Conservation (phyloP, 2,329 filamentous ascomycete genomes). For the Pseudogymnoascus sp. region DNA sequence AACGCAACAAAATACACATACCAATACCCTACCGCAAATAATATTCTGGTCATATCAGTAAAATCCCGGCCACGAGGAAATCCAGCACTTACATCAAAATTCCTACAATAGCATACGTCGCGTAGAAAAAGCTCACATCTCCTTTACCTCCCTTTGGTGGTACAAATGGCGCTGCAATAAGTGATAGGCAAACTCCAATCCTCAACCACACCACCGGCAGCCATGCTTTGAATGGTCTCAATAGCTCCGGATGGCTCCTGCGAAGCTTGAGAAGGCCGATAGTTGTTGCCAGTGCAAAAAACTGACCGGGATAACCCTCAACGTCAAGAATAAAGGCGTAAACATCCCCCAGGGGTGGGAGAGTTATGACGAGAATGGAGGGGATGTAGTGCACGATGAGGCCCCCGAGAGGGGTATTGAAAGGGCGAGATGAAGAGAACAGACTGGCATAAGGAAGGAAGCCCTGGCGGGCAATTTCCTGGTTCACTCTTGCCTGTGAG, state of each 20-base stretch:
- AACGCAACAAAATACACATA: constrained; percentile 54
- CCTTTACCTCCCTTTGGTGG: constrained; percentile 33
- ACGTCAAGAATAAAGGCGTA: constrained; percentile 31
- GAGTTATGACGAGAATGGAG: constrained; percentile 46
- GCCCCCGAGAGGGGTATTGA: constrained; percentile 25
- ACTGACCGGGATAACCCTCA: constrained; percentile 35
- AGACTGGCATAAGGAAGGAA: constrained; percentile 35
- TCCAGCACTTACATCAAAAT: constrained; percentile 39
- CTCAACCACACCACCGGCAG: constrained; percentile 24
- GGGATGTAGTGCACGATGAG: constrained; percentile 53
- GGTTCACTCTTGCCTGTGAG: constrained; percentile 37
- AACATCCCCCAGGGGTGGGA: constrained; percentile 35
- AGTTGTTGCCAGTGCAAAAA: constrained; percentile 31
- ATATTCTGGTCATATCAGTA: constrained; percentile 35
- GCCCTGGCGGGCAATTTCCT: constrained; percentile 40
- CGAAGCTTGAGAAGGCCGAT: constrained; percentile 39
- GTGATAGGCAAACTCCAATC: constrained; percentile 23
- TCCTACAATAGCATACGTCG: constrained; percentile 45
- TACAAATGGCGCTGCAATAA: constrained; percentile 30
- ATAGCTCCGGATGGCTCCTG: constrained; percentile 38
- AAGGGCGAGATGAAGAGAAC: constrained; percentile 23
- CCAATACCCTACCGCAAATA: constrained; percentile 58
- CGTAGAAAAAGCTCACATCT: constrained; percentile 41
- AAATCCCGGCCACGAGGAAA: background rate
- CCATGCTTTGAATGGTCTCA: constrained; percentile 24